A percentile compares a stretch with the other conserved stretches of the same genome.
These are phyloP conservation scores for Sordaria brevicollis DNA, from an alignment of 495 filamentous ascomycete genomes.

Conservation along the genomic window DNA sequence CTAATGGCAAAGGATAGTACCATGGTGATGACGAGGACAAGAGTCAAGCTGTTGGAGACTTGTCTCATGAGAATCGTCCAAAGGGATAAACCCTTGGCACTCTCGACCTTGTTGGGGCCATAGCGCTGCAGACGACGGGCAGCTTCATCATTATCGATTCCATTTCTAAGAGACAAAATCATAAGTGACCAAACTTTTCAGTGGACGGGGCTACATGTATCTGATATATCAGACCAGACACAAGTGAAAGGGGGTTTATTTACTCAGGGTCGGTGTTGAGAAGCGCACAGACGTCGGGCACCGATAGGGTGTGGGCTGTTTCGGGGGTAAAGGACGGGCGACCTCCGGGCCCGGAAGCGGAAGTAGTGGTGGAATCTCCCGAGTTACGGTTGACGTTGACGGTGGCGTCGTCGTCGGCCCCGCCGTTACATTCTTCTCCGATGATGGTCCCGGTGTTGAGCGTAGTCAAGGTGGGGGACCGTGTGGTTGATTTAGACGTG, in stretches of 20 bases:
- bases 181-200: constrained; percentile 2
- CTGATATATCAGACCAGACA: neutral
- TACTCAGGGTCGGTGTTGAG: constrained; percentile 18
- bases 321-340: constrained; percentile 9
- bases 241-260: neutral
- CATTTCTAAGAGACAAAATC: constrained; percentile 23
- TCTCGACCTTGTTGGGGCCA: constrained; percentile 43
- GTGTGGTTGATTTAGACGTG: constrained; percentile 10
- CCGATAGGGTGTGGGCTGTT: constrained; percentile 16
- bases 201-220: neutral
- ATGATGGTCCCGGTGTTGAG: neutral
- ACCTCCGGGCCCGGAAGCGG: neutral
- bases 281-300: constrained; percentile 14
- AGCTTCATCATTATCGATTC: constrained; percentile 30
- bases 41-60: constrained; percentile 42
- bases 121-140: constrained; percentile 32
- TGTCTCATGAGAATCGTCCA: constrained; percentile 48
- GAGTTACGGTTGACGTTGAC: constrained; percentile 4
- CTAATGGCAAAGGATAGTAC: constrained; percentile 67
- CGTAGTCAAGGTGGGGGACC: constrained; percentile 12
- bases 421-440: neutral
- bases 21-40: constrained; percentile 71
- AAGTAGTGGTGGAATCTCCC: constrained; percentile 5
- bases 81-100: constrained; percentile 38
- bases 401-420: constrained; percentile 8